Conservation (phyloP, 805 yeast genomes). For the Wickerhamia fluorescens region DNA sequence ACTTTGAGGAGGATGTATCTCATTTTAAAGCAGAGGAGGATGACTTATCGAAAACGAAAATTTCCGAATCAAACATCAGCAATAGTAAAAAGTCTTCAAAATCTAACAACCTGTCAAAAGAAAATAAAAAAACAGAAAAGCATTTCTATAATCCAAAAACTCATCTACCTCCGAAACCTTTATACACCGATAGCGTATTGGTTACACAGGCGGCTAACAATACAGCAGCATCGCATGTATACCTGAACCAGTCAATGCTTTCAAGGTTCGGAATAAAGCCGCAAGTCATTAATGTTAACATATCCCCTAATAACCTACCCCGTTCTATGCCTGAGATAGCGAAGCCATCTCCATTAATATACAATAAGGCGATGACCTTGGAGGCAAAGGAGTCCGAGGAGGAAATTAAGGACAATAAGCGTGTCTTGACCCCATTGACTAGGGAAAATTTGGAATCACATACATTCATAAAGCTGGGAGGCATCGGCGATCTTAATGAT, state of each 20-base stretch:
- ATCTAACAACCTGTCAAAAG: neutral
- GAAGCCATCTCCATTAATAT: neutral
- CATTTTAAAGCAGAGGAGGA: constrained; percentile 16
- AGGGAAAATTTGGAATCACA: constrained; percentile 23
- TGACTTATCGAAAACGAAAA: constrained; percentile 1
- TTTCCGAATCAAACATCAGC: neutral
- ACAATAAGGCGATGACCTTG: neutral
- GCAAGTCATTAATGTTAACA: constrained; percentile 29
- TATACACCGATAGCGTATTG: constrained; percentile 29
- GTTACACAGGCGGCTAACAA: constrained; percentile 12
- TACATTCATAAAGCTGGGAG: constrained; percentile 11
- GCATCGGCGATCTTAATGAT: constrained; percentile 5
- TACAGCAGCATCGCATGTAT: constrained; percentile 26
- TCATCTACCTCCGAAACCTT: constrained; percentile 24
- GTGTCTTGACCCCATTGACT: constrained; percentile 19
- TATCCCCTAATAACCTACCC: constrained; percentile 8
- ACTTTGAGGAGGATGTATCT: constrained; percentile 43
- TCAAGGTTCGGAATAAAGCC: constrained; percentile 36
- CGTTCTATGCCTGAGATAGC: neutral
- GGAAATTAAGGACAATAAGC: constrained; percentile 11
- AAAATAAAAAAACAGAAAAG: constrained; percentile 5
- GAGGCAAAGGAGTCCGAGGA: constrained; percentile 6
- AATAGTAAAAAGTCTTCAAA: too few relatives aligned
- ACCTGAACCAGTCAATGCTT: constrained; percentile 28
- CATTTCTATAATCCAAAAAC: constrained; percentile 17